Conservation (phyloP, 2,329 filamentous ascomycete species). For the Colletotrichum nymphaeae region DNA sequence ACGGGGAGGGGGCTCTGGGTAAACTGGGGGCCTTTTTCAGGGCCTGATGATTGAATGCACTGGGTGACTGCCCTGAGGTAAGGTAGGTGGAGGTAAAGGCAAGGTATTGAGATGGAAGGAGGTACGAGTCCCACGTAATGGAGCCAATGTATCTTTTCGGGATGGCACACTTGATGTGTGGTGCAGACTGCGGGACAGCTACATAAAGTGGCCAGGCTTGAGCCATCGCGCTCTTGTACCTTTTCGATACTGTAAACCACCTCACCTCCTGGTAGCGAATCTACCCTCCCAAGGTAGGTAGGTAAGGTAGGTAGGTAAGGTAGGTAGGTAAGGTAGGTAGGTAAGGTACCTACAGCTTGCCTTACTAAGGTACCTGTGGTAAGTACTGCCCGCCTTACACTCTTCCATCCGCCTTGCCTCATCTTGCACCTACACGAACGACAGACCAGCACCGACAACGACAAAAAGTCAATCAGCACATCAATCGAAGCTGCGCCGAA, state of each 20-base stretch:
- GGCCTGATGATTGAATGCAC: slow-evolving; percentile 14
- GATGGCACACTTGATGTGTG: background rate
- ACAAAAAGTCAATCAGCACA: slow-evolving; percentile 7
- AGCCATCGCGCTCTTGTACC: background rate
- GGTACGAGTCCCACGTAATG: background rate
- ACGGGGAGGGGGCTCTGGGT: background rate
- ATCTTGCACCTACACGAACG: background rate
- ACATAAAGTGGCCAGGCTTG: background rate
- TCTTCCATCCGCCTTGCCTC: background rate
- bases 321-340: too few relatives aligned
- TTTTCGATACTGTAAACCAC: background rate
- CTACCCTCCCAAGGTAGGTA: too few relatives aligned
- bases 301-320: too few relatives aligned
- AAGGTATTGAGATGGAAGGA: background rate
- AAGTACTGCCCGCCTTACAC: background rate
- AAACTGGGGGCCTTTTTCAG: background rate
- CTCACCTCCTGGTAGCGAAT: too few relatives aligned
- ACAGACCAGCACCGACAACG: background rate
- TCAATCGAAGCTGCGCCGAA: background rate
- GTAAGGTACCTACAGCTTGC: too few relatives aligned
- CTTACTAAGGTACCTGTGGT: too few relatives aligned
- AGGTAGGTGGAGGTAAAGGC: too few relatives aligned
- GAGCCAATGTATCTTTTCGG: slow-evolving; percentile 1
- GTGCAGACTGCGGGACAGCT: background rate
- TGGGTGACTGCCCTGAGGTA: background rate